Base-by-base conservation (phyloP, 1,284 basidiomycete genomes). In the Melanopsichium pennsylvanicum region DNA sequence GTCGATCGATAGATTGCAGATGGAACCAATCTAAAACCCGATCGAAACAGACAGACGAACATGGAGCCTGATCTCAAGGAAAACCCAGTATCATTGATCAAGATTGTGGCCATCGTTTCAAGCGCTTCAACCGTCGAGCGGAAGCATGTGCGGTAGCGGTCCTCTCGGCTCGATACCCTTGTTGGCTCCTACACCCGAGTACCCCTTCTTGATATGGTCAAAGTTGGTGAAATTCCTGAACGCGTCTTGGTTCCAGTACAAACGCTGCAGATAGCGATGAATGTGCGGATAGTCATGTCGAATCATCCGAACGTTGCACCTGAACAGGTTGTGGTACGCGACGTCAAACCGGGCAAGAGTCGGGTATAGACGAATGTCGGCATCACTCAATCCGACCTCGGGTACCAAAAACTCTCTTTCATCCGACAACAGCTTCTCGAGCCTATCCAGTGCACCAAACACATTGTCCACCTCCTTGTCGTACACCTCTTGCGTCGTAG, bases 161-260 rank as follows among this genome's bases (percentile, higher is more conserved):
- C 70, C 70, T 15, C 49, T 27, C 0, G 70, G 70, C 27, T 66
- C 66, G 33, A 69, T 46, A 2, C 61, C 59, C 31, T 57, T 45
- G 27, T 50, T 50, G 5, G 35, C 49, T 1, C 58, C 58, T 0
- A 54, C 52, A 18, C 41, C 31, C 16, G 59, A 35, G 34, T 72
- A 67, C 3, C 61, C 64, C 29, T 35, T 48, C 67, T 81, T 81
- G 74, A 82, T 82, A 59, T 78, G 72, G 76, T 82, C 86, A 81
- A 95, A 95, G 81, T 93, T 85, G 49, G 91, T 94, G 21, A 88
- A 89, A 25, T 88, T 87, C 81, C 88, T 88, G 87, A 97, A 97
- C 3, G 91, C 91, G 1, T 88, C 83, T 70, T 89, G 84, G 68
- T 89, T 89, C 93, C 92, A 96, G 83, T 96, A 97, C 29, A 96